Base-by-base conservation (phyloP, 2,329 filamentous ascomycete species). In the Basipetospora sp. region DNA sequence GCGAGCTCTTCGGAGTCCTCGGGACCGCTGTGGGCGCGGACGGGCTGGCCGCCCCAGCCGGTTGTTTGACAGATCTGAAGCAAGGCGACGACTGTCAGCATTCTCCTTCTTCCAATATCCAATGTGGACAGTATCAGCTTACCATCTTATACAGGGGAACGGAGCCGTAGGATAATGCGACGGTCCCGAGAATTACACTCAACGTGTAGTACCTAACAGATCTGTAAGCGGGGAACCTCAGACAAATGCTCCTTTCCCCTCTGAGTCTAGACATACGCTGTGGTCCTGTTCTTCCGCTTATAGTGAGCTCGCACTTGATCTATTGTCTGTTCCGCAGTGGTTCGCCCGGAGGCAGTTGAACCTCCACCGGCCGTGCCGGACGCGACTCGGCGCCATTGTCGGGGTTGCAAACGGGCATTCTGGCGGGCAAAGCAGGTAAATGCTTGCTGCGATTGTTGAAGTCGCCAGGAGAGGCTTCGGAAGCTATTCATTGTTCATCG, bases 121-220 rank as follows among this genome's bases (percentile, higher is more conserved):
- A n/a, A 16, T 6, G 14, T 35, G 27, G 19, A 30, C n/a, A 38
- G 16, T 8, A 30, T 29, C 9, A 14, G 39, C 58, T 29, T 55
- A 82, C 80, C 79, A 86, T 88, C 58, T 88, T 88, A 59, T 92
- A 92, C 54, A 90, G 63, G 2, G 84, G 84, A 34, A 90, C 84
- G 9, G 80, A 85, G 47, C 82, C 82, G 52, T 90, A 90, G 2
- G 81, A 80, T 26, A 90, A 62, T 3, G 81, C 81, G 15, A 86
- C 77, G 4, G 82, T 87, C 39, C 80, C 82, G 37, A 90, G 60
- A 41, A 88, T 85, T 43, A 84, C 64, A 53, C 80, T 85, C 44
- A 87, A 57, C 11, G 77, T 73, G 54, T 88, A 90, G 61, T 75
- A 79, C 57, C 76, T 81, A 39, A 22, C 10, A 14, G 8, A n/a